Conservation (phyloP, 345 rosid species). For the Barbarea vulgaris region DNA sequence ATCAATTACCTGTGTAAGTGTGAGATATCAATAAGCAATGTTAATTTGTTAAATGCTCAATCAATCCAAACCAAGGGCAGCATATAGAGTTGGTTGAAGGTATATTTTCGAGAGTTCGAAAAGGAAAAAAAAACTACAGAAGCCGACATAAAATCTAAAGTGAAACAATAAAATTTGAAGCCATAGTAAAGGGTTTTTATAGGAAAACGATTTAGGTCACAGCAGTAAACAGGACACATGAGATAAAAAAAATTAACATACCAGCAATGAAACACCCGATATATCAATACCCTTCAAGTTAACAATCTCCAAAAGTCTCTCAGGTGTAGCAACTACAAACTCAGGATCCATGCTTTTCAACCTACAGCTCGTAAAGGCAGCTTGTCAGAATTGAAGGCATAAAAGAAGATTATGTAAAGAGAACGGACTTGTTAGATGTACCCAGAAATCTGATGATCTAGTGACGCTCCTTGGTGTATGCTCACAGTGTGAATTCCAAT, state of each 20-base stretch:
- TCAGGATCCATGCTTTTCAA: constrained; percentile 87
- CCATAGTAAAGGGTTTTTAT: background rate
- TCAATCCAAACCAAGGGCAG: background rate
- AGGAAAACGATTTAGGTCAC: background rate
- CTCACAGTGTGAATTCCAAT: constrained; percentile 86
- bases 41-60: constrained; percentile 8
- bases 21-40: constrained; percentile 18
- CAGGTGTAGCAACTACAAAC: constrained; percentile 85
- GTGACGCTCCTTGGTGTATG: constrained; percentile 69
- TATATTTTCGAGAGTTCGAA: background rate
- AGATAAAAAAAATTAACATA: constrained; percentile 31
- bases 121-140: constrained; percentile 4
- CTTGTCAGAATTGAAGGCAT: constrained; percentile 15
- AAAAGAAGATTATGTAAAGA: background rate
- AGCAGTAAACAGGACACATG: background rate
- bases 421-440: constrained; percentile 31
- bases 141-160: background rate
- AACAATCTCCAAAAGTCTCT: constrained; percentile 83
- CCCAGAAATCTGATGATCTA: constrained; percentile 88
- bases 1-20: constrained; percentile 64
- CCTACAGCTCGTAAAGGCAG: constrained; percentile 44
- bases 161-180: background rate
- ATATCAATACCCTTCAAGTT: constrained; percentile 67
- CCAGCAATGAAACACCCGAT: constrained; percentile 79
- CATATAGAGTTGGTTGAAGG: background rate